A percentile compares a stretch with the other conserved stretches of the same genome.
Conservation (phyloP, 2,329 filamentous ascomycete species). For the Sclerotinia glacialis region DNA sequence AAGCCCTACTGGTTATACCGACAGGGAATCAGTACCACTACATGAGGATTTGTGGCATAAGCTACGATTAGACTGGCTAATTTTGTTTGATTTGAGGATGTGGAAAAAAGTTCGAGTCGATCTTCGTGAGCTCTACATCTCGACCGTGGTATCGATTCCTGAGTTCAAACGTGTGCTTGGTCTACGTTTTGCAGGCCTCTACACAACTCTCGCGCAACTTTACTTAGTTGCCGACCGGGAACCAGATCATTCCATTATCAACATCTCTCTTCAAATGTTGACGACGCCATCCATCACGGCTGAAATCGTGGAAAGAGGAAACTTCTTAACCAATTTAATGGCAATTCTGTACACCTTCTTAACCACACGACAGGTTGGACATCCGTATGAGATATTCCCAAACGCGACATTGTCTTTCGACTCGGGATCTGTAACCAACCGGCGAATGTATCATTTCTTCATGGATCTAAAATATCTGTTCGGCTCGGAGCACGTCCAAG, state of each 20-base stretch:
- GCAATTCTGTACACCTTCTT: constrained; percentile 97
- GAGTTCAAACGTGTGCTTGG: constrained; percentile 94
- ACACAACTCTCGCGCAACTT: constrained; percentile 88
- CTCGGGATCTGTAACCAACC: constrained; percentile 88
- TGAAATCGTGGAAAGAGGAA: constrained; percentile 90
- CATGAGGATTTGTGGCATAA: constrained; percentile 88
- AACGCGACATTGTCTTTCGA: constrained; percentile 89
- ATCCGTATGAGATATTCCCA: constrained; percentile 83
- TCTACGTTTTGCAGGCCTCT: constrained; percentile 89
- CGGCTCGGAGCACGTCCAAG: constrained; percentile 81
- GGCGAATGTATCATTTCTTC: constrained; percentile 97
- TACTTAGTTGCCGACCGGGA: constrained; percentile 96
- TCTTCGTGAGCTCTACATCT: constrained; percentile 90
- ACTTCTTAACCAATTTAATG: constrained; percentile 92
- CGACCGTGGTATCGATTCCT: constrained; percentile 90
- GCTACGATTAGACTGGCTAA: constrained; percentile 88
- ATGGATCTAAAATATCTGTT: constrained; percentile 90
- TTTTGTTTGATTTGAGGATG: constrained; percentile 89
- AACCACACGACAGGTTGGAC: constrained; percentile 91
- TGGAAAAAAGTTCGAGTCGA: constrained; percentile 96
- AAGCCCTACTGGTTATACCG: constrained; percentile 67
- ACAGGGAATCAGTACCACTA: constrained; percentile 59
- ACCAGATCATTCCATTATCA: constrained; percentile 97
- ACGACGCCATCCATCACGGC: constrained; percentile 96
- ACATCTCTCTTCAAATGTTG: constrained; percentile 91